These are phyloP conservation scores for Postia placenta DNA, from an alignment of 768 basidiomycete genomes.

Conservation along the genomic window DNA sequence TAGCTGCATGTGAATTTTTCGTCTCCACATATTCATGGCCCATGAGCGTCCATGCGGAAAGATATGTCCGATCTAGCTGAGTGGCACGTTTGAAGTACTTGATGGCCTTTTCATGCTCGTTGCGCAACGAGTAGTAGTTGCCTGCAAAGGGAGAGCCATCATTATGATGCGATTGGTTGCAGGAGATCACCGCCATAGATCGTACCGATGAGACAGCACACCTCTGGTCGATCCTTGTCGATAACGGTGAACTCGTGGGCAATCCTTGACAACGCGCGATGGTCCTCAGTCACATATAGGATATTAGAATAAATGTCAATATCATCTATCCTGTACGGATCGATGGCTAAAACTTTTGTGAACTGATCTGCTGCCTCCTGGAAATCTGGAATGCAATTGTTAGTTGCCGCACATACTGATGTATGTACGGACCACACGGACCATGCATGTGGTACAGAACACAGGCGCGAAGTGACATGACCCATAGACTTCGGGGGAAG, in stretches of 20 bases:
- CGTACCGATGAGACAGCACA: slow-evolving; percentile 92
- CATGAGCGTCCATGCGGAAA: slow-evolving; percentile 98
- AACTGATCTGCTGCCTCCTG: slow-evolving; percentile 81
- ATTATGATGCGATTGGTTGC: not conserved
- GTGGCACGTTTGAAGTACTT: slow-evolving; percentile 92
- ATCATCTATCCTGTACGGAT: slow-evolving; percentile 90
- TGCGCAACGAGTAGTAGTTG: slow-evolving; percentile 93
- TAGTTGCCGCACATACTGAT: not conserved
- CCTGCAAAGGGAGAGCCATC: slow-evolving; percentile 41
- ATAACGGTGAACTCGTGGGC: slow-evolving; percentile 87
- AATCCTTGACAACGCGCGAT: slow-evolving; percentile 80
- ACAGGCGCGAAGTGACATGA: slow-evolving; percentile 82
- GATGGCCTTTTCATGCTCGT: slow-evolving; percentile 94
- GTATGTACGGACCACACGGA: slow-evolving; percentile 28
- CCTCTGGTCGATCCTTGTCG: slow-evolving; percentile 92
- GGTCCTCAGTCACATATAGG: slow-evolving; percentile 89
- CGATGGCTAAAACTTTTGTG: slow-evolving; percentile 69
- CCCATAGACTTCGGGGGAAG: slow-evolving; percentile 80
- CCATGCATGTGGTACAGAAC: slow-evolving; percentile 89
- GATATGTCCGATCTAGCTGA: slow-evolving; percentile 90
- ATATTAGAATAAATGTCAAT: slow-evolving; percentile 97
- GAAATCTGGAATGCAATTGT: slow-evolving; percentile 55
- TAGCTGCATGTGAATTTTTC: slow-evolving; percentile 99
- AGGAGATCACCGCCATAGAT: slow-evolving; percentile 1
- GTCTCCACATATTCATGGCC: slow-evolving; percentile 98